These are phyloP conservation scores for Tetracladium marchalianum DNA, from an alignment of 495 filamentous ascomycete genomes.

Conservation along the genomic window DNA sequence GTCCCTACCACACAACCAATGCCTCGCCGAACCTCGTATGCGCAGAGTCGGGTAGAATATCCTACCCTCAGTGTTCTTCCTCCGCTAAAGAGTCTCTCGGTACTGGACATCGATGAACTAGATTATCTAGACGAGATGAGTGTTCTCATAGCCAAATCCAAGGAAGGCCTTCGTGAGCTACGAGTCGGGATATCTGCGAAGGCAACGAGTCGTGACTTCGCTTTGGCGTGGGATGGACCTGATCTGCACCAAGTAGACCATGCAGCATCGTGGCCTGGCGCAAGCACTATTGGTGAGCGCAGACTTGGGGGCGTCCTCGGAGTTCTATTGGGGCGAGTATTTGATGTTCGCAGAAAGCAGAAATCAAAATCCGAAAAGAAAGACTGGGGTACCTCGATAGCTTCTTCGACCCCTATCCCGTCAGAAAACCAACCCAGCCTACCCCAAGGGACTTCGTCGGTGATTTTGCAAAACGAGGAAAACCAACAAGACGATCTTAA, in stretches of 20 bases:
- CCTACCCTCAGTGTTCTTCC: slow-evolving; percentile 82
- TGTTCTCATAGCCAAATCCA: slow-evolving; percentile 66
- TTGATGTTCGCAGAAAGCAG: slow-evolving; percentile 42
- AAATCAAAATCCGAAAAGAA: slow-evolving; percentile 12
- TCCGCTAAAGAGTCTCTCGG: slow-evolving; percentile 68
- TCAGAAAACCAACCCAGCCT: background rate
- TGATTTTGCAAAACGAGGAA: slow-evolving; percentile 1
- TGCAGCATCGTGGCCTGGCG: slow-evolving; percentile 34
- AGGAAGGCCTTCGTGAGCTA: slow-evolving; percentile 58
- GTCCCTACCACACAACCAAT: slow-evolving; percentile 10
- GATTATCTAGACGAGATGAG: slow-evolving; percentile 86
- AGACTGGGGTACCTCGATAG: background rate
- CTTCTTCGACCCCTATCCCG: background rate
- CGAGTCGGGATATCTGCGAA: slow-evolving; percentile 66
- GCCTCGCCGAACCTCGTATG: slow-evolving; percentile 24
- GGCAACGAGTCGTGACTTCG: slow-evolving; percentile 45
- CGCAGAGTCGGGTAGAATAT: slow-evolving; percentile 53
- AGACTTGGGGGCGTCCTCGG: slow-evolving; percentile 64
- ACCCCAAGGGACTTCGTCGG: background rate
- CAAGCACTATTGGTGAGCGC: slow-evolving; percentile 34
- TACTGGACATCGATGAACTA: slow-evolving; percentile 82
- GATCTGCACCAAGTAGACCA: slow-evolving; percentile 49
- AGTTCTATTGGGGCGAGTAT: slow-evolving; percentile 55
- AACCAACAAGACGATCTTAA: background rate
- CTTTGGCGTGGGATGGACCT: slow-evolving; percentile 49